A percentile compares a stretch with the other conserved stretches of the same genome.
These are phyloP conservation scores for Colletotrichum spaethianum DNA, from an alignment of 2,329 filamentous ascomycete species.

Conservation along the genomic window DNA sequence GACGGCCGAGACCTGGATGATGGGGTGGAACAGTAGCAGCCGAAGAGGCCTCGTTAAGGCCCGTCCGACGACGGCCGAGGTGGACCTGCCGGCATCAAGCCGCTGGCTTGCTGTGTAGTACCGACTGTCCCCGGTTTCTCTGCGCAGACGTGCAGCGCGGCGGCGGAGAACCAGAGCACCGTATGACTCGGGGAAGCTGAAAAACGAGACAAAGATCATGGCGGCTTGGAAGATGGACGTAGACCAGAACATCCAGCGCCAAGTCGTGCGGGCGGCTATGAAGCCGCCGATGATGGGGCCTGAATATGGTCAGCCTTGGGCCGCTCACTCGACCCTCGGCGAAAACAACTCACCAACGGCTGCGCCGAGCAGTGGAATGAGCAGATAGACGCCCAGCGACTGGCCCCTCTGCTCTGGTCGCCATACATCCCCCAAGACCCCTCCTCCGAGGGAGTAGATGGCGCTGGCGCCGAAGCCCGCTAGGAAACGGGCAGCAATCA, in stretches of 20 bases:
- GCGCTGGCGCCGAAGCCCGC: slow-evolving; percentile 64
- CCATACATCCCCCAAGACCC: slow-evolving; percentile 63
- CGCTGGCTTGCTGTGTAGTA: slow-evolving; percentile 57
- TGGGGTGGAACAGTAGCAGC: slow-evolving; percentile 70
- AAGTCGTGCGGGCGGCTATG: slow-evolving; percentile 52
- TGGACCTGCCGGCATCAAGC: slow-evolving; percentile 49
- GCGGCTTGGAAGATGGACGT: slow-evolving; percentile 58
- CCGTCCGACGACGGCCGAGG: slow-evolving; percentile 44
- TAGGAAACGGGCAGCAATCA: slow-evolving; percentile 63
- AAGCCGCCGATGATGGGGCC: slow-evolving; percentile 57
- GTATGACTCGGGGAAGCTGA: slow-evolving; percentile 56
- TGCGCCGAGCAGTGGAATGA: slow-evolving; percentile 56
- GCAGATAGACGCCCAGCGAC: slow-evolving; percentile 44
- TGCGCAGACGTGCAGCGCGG: slow-evolving; percentile 51
- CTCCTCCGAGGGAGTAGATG: slow-evolving; percentile 61
- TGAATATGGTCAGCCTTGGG: slow-evolving; percentile 19
- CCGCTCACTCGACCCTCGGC: background rate
- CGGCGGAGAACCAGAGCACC: slow-evolving; percentile 52
- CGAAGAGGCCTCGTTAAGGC: slow-evolving; percentile 68
- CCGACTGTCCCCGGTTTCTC: slow-evolving; percentile 49
- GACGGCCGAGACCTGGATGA: slow-evolving; percentile 68
- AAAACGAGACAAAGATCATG: slow-evolving; percentile 52
- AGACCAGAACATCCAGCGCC: slow-evolving; percentile 63
- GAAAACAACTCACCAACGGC: slow-evolving; percentile 50
- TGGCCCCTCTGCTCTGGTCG: slow-evolving; percentile 59